Evolutionary conservation across 495 filamentous ascomycete species (phyloP).

Genomic region (Antarctomyces pellizariae): DNA sequence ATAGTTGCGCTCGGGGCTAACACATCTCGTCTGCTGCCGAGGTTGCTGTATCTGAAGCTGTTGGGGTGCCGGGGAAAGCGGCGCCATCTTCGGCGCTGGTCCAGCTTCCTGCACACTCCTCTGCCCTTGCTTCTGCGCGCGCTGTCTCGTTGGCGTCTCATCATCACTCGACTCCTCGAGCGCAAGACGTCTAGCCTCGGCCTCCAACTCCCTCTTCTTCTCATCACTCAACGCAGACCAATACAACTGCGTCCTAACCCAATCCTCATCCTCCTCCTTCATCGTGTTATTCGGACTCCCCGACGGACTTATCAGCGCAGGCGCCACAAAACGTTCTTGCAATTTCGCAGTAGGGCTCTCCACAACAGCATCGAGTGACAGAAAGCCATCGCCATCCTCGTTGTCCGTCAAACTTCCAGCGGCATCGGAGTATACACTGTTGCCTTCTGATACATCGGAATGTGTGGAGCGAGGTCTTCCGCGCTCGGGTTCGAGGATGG

Average conservation of each 20-base stretch:
- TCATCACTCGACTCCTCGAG: conserved; percentile 23
- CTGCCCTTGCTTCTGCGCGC: conserved; percentile 21
- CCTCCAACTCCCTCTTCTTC: conserved; percentile 30
- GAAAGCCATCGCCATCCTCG: conserved; percentile 53
- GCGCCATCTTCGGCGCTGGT: background rate
- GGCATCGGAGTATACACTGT: conserved; percentile 74
- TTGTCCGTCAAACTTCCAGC: conserved; percentile 48
- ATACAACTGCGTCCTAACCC: conserved; percentile 36
- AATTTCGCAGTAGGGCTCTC: conserved; percentile 22
- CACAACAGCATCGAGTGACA: conserved; percentile 66
- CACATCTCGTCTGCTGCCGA: background rate
- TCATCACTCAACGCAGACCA: conserved; percentile 38
- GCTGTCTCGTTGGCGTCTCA: conserved; percentile 10
- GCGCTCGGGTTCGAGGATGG: conserved; percentile 10
- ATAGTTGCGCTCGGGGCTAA: conserved; percentile 14
- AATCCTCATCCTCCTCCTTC: conserved; percentile 21
- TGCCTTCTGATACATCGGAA: conserved; percentile 11
- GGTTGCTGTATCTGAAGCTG: conserved; percentile 1
- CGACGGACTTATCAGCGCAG: background rate
- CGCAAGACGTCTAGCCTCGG: conserved; percentile 25
- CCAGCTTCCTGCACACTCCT: conserved; percentile 8
- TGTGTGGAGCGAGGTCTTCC: too few relatives aligned
- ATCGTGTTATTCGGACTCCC: conserved; percentile 1
- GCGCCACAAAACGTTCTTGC: conserved; percentile 3
- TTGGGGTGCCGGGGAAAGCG: conserved; percentile 4